Percentiles rank a stretch among this genome's conserved stretches.
These are phyloP conservation scores for Lodderomyces oxycetoniae DNA, from an alignment of 1,139 yeast genomes.

Conservation along the genomic window DNA sequence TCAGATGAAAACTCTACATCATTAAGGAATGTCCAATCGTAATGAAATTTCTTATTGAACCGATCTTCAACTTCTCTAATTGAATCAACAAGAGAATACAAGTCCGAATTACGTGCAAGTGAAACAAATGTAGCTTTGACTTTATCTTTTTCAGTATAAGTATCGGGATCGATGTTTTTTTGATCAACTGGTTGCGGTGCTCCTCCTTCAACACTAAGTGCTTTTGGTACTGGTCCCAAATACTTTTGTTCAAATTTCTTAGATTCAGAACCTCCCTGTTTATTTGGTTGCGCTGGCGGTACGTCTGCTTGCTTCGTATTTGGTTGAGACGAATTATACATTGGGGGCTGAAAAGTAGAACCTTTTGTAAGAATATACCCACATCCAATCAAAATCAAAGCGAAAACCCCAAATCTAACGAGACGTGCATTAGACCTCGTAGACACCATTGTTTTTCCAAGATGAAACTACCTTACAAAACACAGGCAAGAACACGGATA, in stretches of 20 bases:
- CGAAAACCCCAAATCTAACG: slow-evolving; percentile 57
- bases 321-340: background rate
- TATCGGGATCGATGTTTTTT: slow-evolving; percentile 11
- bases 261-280: slow-evolving; percentile 7
- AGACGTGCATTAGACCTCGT: slow-evolving; percentile 60
- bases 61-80: slow-evolving; percentile 45
- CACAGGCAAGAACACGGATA: too few relatives aligned
- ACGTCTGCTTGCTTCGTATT: too few relatives aligned
- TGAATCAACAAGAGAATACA: slow-evolving; percentile 32
- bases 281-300: slow-evolving; percentile 2
- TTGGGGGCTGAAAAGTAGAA: slow-evolving; percentile 38
- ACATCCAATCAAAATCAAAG: slow-evolving; percentile 51
- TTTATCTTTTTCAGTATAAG: slow-evolving; percentile 19
- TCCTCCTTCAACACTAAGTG: slow-evolving; percentile 11
- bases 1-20: slow-evolving; percentile 39
- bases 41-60: slow-evolving; percentile 38
- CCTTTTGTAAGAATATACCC: slow-evolving; percentile 61
- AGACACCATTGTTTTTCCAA: too few relatives aligned
- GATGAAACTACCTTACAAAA: too few relatives aligned
- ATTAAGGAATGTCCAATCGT: slow-evolving; percentile 47
- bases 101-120: slow-evolving; percentile 41
- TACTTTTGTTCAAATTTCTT: slow-evolving; percentile 10
- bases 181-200: slow-evolving; percentile 12
- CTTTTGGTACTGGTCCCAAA: slow-evolving; percentile 10
- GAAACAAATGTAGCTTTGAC: slow-evolving; percentile 45